Percentiles rank a stretch among this genome's conserved stretches.
Conservation (phyloP, 331 rosid species). For the Malus hybrid region DNA sequence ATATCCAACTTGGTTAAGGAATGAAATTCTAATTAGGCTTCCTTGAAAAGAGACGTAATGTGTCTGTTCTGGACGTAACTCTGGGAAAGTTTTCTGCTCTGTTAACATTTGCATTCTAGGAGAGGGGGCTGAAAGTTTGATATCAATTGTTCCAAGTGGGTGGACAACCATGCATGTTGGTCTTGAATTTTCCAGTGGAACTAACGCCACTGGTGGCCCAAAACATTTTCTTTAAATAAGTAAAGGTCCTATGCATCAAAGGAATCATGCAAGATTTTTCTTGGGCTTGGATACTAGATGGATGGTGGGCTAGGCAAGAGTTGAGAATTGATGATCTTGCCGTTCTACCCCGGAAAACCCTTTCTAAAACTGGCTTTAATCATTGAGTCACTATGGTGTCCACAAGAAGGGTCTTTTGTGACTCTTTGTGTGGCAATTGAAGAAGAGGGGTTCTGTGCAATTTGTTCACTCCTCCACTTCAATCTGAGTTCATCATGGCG, state of each 20-base stretch:
- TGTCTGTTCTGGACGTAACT: not conserved
- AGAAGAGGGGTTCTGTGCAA: not conserved
- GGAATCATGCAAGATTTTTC: not conserved
- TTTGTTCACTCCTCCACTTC: not conserved
- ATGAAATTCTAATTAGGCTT: not conserved
- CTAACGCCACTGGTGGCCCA: not conserved
- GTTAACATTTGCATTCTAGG: not conserved
- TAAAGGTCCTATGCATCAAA: not conserved
- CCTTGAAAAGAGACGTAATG: not conserved
- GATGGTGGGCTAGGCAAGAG: not conserved
- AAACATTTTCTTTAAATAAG: not conserved
- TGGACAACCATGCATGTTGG: not conserved
- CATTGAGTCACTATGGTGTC: not conserved
- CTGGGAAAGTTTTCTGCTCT: not conserved
- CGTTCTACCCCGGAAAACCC: not conserved
- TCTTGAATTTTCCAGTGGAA: not conserved
- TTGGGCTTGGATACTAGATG: not conserved
- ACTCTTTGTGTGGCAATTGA: not conserved
- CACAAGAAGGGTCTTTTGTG: not conserved
- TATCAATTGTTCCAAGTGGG: not conserved
- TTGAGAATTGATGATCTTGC: not conserved
- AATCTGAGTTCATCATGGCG: not conserved
- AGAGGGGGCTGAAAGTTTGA: not conserved
- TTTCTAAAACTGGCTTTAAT: not conserved
- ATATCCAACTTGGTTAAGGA: not conserved